Evolutionary conservation across 1,284 basidiomycete genomes (phyloP).

Genomic region (Ceratobasidium theobromae): DNA sequence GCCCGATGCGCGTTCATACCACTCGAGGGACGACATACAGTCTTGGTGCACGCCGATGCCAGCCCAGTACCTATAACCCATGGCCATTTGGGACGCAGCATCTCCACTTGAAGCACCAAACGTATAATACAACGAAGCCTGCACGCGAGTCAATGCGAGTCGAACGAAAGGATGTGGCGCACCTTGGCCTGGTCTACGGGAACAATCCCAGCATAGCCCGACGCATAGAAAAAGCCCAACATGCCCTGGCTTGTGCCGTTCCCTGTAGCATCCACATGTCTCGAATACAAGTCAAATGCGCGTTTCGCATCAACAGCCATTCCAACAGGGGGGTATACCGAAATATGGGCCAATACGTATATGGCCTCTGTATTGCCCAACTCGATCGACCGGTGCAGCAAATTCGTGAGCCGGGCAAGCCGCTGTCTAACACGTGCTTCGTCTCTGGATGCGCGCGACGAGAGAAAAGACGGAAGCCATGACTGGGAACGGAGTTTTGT

Average conservation of each 20-base stretch:
- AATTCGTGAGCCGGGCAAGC: slow-evolving; percentile 52
- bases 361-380: slow-evolving; percentile 77
- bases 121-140: slow-evolving; percentile 89
- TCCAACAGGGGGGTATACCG: slow-evolving; percentile 43
- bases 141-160: slow-evolving; percentile 7
- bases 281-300: slow-evolving; percentile 60
- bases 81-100: slow-evolving; percentile 85
- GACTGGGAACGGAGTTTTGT: slow-evolving; percentile 60
- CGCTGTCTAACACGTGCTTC: slow-evolving; percentile 33
- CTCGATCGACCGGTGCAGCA: slow-evolving; percentile 76
- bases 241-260: slow-evolving; percentile 83
- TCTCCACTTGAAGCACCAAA: slow-evolving; percentile 88
- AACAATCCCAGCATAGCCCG: slow-evolving; percentile 69
- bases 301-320: slow-evolving; percentile 60
- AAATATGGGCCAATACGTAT: slow-evolving; percentile 68
- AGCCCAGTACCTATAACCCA: slow-evolving; percentile 94
- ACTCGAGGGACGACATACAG: slow-evolving; percentile 77
- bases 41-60: slow-evolving; percentile 90
- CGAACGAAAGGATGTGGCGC: slow-evolving; percentile 51
- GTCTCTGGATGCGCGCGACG: slow-evolving; percentile 39
- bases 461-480: slow-evolving; percentile 50
- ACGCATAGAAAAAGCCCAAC: slow-evolving; percentile 84
- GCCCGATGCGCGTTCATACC: slow-evolving; percentile 86
- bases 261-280: slow-evolving; percentile 66
- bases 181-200: slow-evolving; percentile 52